Conservation (phyloP, 78 protist species). For the Planoprotostelium fungivorum region DNA sequence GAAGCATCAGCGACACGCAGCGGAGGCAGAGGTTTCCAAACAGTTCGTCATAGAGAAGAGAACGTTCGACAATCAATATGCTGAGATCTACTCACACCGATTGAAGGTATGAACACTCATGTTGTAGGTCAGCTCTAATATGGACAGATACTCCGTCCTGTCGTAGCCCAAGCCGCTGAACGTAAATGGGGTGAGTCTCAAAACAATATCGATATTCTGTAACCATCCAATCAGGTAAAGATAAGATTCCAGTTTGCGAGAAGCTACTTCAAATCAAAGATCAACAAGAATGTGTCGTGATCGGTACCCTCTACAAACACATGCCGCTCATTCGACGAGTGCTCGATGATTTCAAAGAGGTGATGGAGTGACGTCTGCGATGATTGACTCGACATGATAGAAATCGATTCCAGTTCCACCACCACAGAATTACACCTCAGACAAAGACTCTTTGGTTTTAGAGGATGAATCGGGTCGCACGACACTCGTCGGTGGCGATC, state of each 20-base stretch:
- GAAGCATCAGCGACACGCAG: background rate
- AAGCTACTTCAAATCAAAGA: conserved; percentile 50
- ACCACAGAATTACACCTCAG: conserved; percentile 6
- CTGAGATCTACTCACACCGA: background rate
- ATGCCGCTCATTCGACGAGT: conserved; percentile 47
- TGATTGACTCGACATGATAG: no score
- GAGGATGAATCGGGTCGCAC: conserved; percentile 64
- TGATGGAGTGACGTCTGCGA: no score
- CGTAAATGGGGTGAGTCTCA: no score
- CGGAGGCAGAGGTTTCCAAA: background rate
- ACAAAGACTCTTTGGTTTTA: conserved; percentile 30
- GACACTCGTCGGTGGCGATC: conserved; percentile 27
- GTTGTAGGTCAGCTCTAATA: no score
- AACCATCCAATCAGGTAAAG: no score
- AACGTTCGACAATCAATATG: background rate
- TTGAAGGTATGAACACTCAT: background rate
- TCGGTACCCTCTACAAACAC: conserved; percentile 56
- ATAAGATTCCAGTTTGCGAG: background rate
- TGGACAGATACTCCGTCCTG: no score
- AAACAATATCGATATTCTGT: no score
- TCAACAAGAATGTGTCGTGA: conserved; percentile 30
- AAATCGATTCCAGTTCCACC: conserved; percentile 36
- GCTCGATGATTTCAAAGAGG: background rate
- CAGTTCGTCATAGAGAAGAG: background rate
- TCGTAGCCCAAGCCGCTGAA: no score